Evolutionary conservation across 1,139 yeast genomes (phyloP).

Genomic region (Groenewaldozyma sp.): DNA sequence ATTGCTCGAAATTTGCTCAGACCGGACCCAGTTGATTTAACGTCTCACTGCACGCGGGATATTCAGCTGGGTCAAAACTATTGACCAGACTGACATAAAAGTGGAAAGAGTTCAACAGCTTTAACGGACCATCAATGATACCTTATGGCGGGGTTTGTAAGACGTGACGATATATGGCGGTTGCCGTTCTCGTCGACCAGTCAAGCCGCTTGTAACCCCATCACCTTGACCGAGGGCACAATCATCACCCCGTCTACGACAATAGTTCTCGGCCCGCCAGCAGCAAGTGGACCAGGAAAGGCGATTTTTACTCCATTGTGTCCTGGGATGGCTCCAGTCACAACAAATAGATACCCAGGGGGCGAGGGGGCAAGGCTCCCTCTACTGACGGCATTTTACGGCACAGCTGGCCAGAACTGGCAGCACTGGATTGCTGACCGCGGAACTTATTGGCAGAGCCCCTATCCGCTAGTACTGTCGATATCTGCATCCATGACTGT

Average conservation of each 20-base stretch:
- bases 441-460: slow-evolving; percentile 7
- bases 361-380: slow-evolving; percentile 5
- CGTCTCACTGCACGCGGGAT: too few relatives aligned
- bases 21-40: too few relatives aligned
- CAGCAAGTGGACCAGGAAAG: too few relatives aligned
- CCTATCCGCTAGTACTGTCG: slow-evolving; percentile 38
- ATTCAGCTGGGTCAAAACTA: too few relatives aligned
- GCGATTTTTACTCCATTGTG: slow-evolving; percentile 14
- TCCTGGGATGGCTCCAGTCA: slow-evolving; percentile 15
- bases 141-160: neutral
- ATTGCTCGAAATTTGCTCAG: too few relatives aligned
- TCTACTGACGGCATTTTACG: slow-evolving; percentile 4
- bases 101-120: too few relatives aligned
- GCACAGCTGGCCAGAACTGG: slow-evolving; percentile 11
- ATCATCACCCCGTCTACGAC: slow-evolving; percentile 3
- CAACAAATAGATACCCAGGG: slow-evolving; percentile 5
- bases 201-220: slow-evolving; percentile 15
- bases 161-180: slow-evolving; percentile 6
- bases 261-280: too few relatives aligned
- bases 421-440: slow-evolving; percentile 11
- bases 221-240: slow-evolving; percentile 13
- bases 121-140: too few relatives aligned
- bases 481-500: slow-evolving; percentile 58
- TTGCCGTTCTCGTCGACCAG: neutral
- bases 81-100: too few relatives aligned